Evolutionary conservation across 2,329 filamentous ascomycete genomes (phyloP), one percentile per base, ranked within the genome.

Genomic region (Pseudocercospora eumusae): DNA sequence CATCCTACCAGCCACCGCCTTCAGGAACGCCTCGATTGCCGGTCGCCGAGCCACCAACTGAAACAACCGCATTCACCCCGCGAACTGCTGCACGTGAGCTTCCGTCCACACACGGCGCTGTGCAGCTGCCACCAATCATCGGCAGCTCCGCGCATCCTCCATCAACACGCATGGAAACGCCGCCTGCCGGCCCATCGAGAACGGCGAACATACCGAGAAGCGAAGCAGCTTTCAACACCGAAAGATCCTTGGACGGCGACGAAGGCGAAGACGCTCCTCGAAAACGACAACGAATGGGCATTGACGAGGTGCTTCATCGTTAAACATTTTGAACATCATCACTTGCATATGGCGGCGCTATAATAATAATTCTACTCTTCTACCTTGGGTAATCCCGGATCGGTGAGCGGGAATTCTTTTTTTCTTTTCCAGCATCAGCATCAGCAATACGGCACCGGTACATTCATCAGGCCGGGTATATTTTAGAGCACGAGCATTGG

Each of bases 301-400:
- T 75, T 9, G 66, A 72, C 50, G 72, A 75, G 47, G 72, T 75
- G 27, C 61, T 75, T 53, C 73, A 74, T 23, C 52, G 52, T 13
- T 54, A n/a, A 36, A 13, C 13, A 36, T 15, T n/a, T n/a, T 8
- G 36, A 18, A 40, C 4, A 40, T 18, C 4, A 40, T 18, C 36
- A n/a, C 36, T n/a, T 18, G 6, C 36, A 40, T 40, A n/a, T 11
- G 10, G 28, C 36, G 36, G 13, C 20, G 18, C 44, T 47, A n/a
- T n/a, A n/a, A n/a, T n/a, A n/a, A 25, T 52, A 13, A 52, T 31
- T 52, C 25, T 23, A 28, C 21, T 28, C 23, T n/a, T n/a, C n/a
- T n/a, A n/a, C n/a, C n/a, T n/a, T n/a, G n/a, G n/a, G n/a, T 15
- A 25, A 20, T 23, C 15, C 20, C 15, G 21, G 7, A 18, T 52